Conservation (phyloP, 2,329 filamentous ascomycete species). For the Ascosphaera pollenicola region DNA sequence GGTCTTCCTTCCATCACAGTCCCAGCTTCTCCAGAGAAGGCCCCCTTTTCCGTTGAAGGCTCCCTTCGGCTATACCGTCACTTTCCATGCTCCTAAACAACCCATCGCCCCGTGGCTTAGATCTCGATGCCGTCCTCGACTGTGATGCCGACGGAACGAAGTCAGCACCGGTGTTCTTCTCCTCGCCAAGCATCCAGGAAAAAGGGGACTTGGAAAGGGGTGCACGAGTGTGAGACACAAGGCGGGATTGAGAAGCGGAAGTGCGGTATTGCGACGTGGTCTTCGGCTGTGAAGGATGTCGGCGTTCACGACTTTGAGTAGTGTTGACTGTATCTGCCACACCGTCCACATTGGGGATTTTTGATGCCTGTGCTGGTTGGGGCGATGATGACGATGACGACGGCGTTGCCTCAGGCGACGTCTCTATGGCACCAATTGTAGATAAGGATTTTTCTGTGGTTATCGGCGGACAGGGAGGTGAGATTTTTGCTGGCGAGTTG, state of each 20-base stretch:
- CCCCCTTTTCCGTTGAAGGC: too few species aligned
- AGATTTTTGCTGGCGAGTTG: background rate
- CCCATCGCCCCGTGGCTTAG: too few species aligned
- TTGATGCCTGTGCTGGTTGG: background rate
- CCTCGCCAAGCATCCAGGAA: conserved; percentile 28
- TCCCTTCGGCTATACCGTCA: too few species aligned
- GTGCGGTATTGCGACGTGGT: background rate
- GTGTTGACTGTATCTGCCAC: background rate
- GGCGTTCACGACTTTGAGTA: background rate
- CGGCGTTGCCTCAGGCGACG: background rate
- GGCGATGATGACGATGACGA: background rate
- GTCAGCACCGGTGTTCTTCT: background rate
- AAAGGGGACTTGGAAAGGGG: conserved; percentile 25
- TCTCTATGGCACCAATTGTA: background rate
- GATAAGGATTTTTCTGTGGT: background rate
- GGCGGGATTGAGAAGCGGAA: background rate
- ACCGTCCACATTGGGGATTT: background rate
- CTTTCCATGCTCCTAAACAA: too few species aligned
- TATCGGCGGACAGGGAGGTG: conserved; percentile 8
- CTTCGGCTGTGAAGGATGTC: background rate
- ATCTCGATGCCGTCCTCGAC: too few species aligned
- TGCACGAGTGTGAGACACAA: conserved; percentile 11
- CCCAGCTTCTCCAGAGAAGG: too few species aligned
- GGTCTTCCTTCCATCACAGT: too few species aligned
- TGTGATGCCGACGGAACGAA: too few species aligned